phyloP scores from a whole-genome alignment of 441 rosid genomes.

The Pelargonium cotyledonis region DNA sequence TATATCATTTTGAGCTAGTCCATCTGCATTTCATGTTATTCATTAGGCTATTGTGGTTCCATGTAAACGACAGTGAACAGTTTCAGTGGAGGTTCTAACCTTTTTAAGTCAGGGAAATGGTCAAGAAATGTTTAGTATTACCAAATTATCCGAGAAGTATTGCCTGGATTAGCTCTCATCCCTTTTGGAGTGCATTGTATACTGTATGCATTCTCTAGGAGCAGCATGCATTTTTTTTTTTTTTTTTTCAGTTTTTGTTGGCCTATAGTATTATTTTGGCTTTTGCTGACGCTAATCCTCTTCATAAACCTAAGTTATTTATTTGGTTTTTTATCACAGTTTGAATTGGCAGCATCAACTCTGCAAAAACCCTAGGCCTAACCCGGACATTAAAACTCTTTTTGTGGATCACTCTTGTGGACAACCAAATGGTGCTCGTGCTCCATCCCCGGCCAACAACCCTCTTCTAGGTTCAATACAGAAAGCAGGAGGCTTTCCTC shows the following conservation, averaged over 20 bases:
- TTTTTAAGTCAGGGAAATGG: neutral
- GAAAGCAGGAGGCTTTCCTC: constrained; percentile 60
- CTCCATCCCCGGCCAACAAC: constrained; percentile 70
- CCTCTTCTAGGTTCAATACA: constrained; percentile 56
- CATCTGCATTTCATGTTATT: neutral
- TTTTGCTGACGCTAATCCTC: neutral
- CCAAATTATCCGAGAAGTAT: neutral
- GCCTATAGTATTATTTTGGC: constrained; percentile 5
- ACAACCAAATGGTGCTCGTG: constrained; percentile 64
- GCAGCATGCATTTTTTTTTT: too few relatives aligned
- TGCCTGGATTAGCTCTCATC: neutral
- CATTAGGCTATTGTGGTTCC: neutral
- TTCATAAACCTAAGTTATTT: constrained; percentile 3
- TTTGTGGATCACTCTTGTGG: constrained; percentile 75
- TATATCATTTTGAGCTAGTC: neutral
- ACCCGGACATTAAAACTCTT: constrained; percentile 75
- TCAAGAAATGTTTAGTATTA: neutral
- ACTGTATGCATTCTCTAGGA: neutral
- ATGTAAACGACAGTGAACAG: neutral
- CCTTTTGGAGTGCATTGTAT: too few relatives aligned
- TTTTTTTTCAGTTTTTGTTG: neutral
- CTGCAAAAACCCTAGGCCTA: constrained; percentile 72
- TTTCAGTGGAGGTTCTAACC: neutral
- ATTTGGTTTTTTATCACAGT: constrained; percentile 28
- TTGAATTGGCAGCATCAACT: constrained; percentile 88